Evolutionary conservation across 495 filamentous ascomycete genomes (phyloP), one percentile per base, ranked within the genome.

Genomic region (Xylaria longipes): DNA sequence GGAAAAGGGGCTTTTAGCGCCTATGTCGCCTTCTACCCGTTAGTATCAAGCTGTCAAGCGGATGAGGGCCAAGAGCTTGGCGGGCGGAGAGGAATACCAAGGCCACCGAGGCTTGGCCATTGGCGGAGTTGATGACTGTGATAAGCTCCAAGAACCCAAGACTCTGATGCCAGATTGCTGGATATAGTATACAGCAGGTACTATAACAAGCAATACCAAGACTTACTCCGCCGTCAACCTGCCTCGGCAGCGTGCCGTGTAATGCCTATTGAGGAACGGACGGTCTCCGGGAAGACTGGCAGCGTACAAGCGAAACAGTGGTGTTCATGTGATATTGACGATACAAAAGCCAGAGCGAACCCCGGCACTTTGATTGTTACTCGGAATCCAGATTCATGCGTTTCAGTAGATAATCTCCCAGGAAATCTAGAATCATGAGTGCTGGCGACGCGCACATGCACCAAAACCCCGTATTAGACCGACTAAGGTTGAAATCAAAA

Each of bases 31-130:
- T 27, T 37, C 31, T 25, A 15, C 20, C 43, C 8, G 45, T 41
- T 33, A 46, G 45, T 70, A 45, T 50, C 46, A 22, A 70, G 33
- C 58, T 60, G 33, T 60, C 57, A 60, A 60, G 57, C 57, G 33
- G 57, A 60, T 22, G 33, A 60, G 27, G 62, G 75, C 77, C 75
- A 79, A 79, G 77, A 60, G 73, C 77, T 79, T 79, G 77, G 77
- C 77, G 77, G 77, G 75, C 77, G 77, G 77, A 79, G 75, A 76
- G 75, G 75, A 77, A 79, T 71, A 79, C 75, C 72, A 77, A 79
- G 75, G 77, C 75, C 65, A 78, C 75, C 70, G 75, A 78, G 75
- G 77, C 75, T 77, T 79, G 75, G 77, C 75, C 69, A 56, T 65
- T 62, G 62, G 77, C 77, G 77, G 77, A 79, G 33, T 69, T 61